A percentile compares a stretch with the other conserved stretches of the same genome.
These are phyloP conservation scores for Penicillium sp. DNA, from an alignment of 2,329 filamentous ascomycete species.

Conservation along the genomic window DNA sequence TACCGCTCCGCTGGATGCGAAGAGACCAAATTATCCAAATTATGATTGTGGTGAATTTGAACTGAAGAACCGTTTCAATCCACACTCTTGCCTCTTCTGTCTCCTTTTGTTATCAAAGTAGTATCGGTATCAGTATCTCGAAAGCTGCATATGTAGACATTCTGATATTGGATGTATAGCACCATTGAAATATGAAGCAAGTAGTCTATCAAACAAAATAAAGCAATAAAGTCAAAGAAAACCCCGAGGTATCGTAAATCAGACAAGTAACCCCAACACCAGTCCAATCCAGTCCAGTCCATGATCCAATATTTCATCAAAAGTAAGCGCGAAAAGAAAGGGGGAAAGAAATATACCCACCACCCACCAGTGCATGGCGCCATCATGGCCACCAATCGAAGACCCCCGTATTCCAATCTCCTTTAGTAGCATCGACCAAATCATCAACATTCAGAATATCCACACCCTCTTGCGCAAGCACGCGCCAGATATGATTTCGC, in stretches of 20 bases:
- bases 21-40: not conserved
- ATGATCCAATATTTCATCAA: not conserved
- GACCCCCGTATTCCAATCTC: slow-evolving; percentile 40
- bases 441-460: slow-evolving; percentile 54
- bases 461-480: slow-evolving; percentile 47
- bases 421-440: slow-evolving; percentile 40
- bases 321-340: not conserved
- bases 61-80: not conserved
- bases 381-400: slow-evolving; percentile 29
- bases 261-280: not conserved
- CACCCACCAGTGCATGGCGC: not conserved
- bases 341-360: not conserved
- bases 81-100: not conserved
- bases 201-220: slow-evolving; percentile 5
- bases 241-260: slow-evolving; percentile 1
- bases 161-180: not conserved
- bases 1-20: not conserved
- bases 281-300: not conserved
- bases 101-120: not conserved
- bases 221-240: not conserved
- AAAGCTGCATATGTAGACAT: not conserved
- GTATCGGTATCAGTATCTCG: not conserved
- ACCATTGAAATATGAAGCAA: not conserved
- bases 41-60: not conserved
- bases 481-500: slow-evolving; percentile 48